These are phyloP conservation scores for Dothideomycetes sp. DNA, from an alignment of 2,329 filamentous ascomycete genomes.

Conservation along the genomic window DNA sequence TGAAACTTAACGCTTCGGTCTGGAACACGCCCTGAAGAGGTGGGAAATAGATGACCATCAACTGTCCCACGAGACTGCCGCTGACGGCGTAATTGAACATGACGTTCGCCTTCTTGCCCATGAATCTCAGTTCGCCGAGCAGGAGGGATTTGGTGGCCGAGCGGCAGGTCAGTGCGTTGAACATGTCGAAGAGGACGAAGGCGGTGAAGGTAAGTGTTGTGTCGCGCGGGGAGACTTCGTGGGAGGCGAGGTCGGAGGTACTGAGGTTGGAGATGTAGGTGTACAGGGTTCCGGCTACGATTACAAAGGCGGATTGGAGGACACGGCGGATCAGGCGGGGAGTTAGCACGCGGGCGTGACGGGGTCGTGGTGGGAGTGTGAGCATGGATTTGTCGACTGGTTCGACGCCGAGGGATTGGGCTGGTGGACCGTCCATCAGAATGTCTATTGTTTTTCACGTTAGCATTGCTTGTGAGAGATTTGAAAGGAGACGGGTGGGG, in stretches of 20 bases:
- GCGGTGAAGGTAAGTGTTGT: constrained; percentile 99
- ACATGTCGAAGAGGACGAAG: constrained; percentile 99
- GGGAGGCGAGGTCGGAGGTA: constrained; percentile 50
- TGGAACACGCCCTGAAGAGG: constrained; percentile 92
- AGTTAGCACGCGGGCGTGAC: constrained; percentile 86
- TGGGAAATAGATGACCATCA: constrained; percentile 88
- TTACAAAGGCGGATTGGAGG: constrained; percentile 74
- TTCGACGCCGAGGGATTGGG: constrained; percentile 93
- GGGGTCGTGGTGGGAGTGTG: constrained; percentile 76
- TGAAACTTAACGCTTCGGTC: constrained; percentile 70
- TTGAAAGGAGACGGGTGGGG: neutral
- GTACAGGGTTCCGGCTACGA: constrained; percentile 84
- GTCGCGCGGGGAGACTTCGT: constrained; percentile 75
- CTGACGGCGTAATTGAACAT: constrained; percentile 96
- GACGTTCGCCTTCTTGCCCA: constrained; percentile 73
- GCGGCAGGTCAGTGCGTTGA: constrained; percentile 90
- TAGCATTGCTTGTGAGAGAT: neutral
- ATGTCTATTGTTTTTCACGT: constrained; percentile 58
- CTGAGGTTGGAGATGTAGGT: constrained; percentile 91
- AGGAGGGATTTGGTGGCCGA: constrained; percentile 85
- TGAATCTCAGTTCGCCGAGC: constrained; percentile 56
- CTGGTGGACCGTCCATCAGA: constrained; percentile 97
- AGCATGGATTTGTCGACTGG: constrained; percentile 91
- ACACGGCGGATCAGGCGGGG: constrained; percentile 72
- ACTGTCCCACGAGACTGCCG: constrained; percentile 73